Percentiles rank a stretch among this genome's conserved stretches.
Evolutionary conservation across 768 basidiomycete species (phyloP).

Genomic region (Agrocybe chaxingu): DNA sequence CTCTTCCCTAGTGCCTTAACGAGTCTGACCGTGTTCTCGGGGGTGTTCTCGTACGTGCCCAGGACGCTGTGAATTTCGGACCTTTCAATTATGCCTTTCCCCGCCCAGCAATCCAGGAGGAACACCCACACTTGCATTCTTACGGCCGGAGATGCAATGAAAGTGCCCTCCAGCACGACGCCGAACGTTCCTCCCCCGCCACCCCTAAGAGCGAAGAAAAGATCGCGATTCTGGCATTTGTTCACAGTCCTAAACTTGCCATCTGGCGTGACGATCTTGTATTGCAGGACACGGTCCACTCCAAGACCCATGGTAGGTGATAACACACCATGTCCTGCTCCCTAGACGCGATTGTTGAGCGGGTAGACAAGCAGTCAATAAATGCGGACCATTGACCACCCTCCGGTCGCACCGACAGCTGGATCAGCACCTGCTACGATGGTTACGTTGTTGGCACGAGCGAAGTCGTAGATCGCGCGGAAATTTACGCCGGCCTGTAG

Average conservation of each 20-base stretch:
- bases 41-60: constrained; percentile 12
- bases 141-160: constrained; percentile 11
- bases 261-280: constrained; percentile 39
- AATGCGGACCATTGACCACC: constrained; percentile 17
- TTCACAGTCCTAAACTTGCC: constrained; percentile 38
- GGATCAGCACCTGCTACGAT: constrained; percentile 17
- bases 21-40: constrained; percentile 11
- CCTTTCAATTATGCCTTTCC: too few relatives aligned
- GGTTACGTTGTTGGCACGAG: constrained; percentile 13
- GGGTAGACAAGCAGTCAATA: neutral
- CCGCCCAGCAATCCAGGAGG: neutral
- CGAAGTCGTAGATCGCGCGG: constrained; percentile 11
- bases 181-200: constrained; percentile 41
- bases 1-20: constrained; percentile 12
- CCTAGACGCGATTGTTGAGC: constrained; percentile 1
- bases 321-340: constrained; percentile 15
- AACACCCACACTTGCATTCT: constrained; percentile 14
- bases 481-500: constrained; percentile 16
- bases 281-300: constrained; percentile 19
- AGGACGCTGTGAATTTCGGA: constrained; percentile 4
- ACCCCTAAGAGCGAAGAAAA: constrained; percentile 46
- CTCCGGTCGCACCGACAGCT: constrained; percentile 17
- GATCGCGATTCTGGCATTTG: constrained; percentile 37
- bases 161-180: constrained; percentile 26
- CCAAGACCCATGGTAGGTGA: constrained; percentile 15